Percentiles rank a stretch among this genome's conserved stretches.
Evolutionary conservation across 805 yeast species (phyloP).

Genomic region (Ogataea nakhonphanomensis): DNA sequence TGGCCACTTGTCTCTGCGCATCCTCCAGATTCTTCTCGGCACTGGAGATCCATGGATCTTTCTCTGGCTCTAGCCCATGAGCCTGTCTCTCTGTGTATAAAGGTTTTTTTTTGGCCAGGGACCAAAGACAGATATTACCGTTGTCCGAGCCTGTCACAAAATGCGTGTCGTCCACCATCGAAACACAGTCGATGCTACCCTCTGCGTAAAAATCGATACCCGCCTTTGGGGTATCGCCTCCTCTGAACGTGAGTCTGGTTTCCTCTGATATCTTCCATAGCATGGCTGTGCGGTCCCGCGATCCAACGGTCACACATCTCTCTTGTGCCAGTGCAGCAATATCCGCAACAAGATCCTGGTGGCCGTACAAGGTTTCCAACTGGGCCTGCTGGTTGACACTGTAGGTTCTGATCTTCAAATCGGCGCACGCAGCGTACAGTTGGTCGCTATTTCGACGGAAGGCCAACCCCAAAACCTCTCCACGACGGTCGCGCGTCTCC

Average conservation of each 20-base stretch:
- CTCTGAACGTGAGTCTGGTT: constrained; percentile 87
- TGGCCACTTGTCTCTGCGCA: constrained; percentile 55
- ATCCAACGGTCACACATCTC: constrained; percentile 93
- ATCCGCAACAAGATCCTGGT: constrained; percentile 85
- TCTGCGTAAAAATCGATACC: constrained; percentile 53
- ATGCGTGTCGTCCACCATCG: constrained; percentile 88
- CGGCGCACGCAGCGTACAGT: constrained; percentile 89
- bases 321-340: constrained; percentile 80
- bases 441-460: constrained; percentile 83
- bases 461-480: constrained; percentile 65
- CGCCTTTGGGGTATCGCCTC: constrained; percentile 58
- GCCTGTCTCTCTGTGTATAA: constrained; percentile 62
- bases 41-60: constrained; percentile 49
- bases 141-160: constrained; percentile 95
- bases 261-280: constrained; percentile 97
- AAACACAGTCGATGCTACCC: constrained; percentile 86
- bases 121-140: constrained; percentile 89
- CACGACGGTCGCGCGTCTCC: constrained; percentile 68
- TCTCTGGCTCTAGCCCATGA: constrained; percentile 61
- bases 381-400: constrained; percentile 84
- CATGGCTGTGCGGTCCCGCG: constrained; percentile 93
- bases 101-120: constrained; percentile 86
- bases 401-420: constrained; percentile 83
- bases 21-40: constrained; percentile 41
- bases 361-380: constrained; percentile 90